These are phyloP conservation scores for Capsicum pubescens DNA, from an alignment of 257 asterid species.

Conservation along the genomic window DNA sequence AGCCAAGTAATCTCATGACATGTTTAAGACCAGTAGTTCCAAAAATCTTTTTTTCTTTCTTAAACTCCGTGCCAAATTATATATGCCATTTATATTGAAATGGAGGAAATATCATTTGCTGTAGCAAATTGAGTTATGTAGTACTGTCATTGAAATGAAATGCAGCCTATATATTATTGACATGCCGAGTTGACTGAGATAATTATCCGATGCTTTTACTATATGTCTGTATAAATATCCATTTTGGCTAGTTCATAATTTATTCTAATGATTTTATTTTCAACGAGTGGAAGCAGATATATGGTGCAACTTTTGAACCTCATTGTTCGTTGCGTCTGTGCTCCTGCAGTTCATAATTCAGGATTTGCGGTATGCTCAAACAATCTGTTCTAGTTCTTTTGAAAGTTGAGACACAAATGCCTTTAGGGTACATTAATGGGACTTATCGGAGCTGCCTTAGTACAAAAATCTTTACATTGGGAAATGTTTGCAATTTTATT, in stretches of 20 bases:
- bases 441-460: not conserved
- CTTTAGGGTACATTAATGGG: not conserved
- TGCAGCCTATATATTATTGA: not conserved
- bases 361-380: slow-evolving; percentile 86
- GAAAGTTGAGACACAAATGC: not conserved
- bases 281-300: slow-evolving; percentile 57
- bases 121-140: slow-evolving; percentile 9
- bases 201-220: not conserved
- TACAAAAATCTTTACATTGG: not conserved
- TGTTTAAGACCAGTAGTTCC: not conserved
- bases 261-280: slow-evolving; percentile 27
- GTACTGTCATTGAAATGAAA: not conserved
- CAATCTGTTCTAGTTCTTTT: not conserved
- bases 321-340: slow-evolving; percentile 68
- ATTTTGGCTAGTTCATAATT: slow-evolving; percentile 13
- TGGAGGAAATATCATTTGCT: not conserved
- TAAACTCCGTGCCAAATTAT: not conserved
- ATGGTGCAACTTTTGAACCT: slow-evolving; percentile 96
- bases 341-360: slow-evolving; percentile 95
- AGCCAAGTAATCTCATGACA: not conserved
- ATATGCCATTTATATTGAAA: not conserved
- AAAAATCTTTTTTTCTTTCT: not conserved
- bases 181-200: slow-evolving; percentile 2
- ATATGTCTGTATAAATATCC: slow-evolving; percentile 25
- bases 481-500: slow-evolving; percentile 3